Evolutionary conservation across 192 early-diverging fungal species (phyloP).

Genomic region (Linnemannia exigua): DNA sequence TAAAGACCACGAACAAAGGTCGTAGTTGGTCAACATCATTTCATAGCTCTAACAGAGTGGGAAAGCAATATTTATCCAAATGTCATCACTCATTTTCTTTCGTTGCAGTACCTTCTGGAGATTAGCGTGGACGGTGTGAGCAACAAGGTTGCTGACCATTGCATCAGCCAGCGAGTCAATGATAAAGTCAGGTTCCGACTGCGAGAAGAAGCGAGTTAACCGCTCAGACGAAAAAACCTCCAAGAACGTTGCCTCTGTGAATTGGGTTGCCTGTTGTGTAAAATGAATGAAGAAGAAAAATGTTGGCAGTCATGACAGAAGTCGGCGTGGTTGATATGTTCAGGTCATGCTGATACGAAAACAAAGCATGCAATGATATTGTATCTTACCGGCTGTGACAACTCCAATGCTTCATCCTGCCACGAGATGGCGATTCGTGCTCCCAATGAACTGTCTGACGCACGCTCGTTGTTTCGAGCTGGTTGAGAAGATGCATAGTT

Average conservation of each 20-base stretch:
- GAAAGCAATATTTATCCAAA: no score
- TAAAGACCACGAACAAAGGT: no score
- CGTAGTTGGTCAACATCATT: no score
- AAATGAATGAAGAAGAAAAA: not conserved
- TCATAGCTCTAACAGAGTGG: no score
- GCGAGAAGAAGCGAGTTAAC: slow-evolving; percentile 60
- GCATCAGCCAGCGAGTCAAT: slow-evolving; percentile 49
- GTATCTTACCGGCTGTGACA: slow-evolving; percentile 41
- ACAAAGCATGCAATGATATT: not conserved
- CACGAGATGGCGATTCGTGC: slow-evolving; percentile 50
- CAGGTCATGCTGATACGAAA: not conserved
- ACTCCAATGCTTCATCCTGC: slow-evolving; percentile 45
- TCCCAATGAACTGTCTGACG: slow-evolving; percentile 49
- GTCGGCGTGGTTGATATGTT: not conserved
- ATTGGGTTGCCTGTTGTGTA: slow-evolving; percentile 36
- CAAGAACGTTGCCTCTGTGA: slow-evolving; percentile 53
- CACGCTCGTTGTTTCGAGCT: slow-evolving; percentile 45
- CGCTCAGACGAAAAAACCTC: slow-evolving; percentile 57
- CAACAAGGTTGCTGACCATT: slow-evolving; percentile 51
- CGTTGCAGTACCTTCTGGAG: slow-evolving; percentile 34
- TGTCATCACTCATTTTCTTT: no score
- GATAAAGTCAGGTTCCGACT: slow-evolving; percentile 38
- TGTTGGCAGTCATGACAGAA: no score
- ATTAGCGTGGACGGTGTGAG: slow-evolving; percentile 49
- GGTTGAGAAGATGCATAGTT: slow-evolving; percentile 53